A percentile compares a stretch with the other conserved stretches of the same genome.
Conservation (phyloP, 106 monocot genomes). For the Iris macrosiphon region DNA sequence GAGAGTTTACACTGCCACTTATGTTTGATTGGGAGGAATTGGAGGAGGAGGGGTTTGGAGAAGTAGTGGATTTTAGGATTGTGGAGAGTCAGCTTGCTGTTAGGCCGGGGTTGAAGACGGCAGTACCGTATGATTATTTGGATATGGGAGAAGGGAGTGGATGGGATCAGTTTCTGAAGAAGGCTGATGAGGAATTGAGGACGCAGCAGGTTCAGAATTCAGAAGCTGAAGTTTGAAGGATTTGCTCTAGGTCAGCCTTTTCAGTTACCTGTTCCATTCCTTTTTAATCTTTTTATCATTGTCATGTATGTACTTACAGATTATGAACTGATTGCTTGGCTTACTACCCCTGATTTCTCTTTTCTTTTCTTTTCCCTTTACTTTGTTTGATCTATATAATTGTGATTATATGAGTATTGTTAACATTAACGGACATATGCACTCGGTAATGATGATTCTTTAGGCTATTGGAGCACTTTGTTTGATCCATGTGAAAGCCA, state of each 20-base stretch:
- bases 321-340: too few species aligned
- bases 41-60: constrained; percentile 22
- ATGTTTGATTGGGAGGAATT: constrained; percentile 86
- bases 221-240: constrained; percentile 3
- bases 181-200: constrained; percentile 44
- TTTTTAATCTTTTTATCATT: too few species aligned
- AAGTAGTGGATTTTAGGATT: constrained; percentile 27
- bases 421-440: too few species aligned
- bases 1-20: constrained; percentile 64
- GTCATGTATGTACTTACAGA: too few species aligned
- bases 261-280: too few species aligned
- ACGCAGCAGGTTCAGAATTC: constrained; percentile 20
- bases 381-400: too few species aligned
- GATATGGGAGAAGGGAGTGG: constrained; percentile 75
- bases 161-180: constrained; percentile 73
- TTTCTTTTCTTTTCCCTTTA: too few species aligned
- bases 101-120: constrained; percentile 83
- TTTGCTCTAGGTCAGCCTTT: background rate
- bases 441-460: too few species aligned
- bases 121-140: constrained; percentile 73
- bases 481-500: too few species aligned
- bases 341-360: too few species aligned
- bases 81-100: constrained; percentile 53
- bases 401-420: too few species aligned
- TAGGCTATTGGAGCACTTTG: too few species aligned